These are phyloP conservation scores for Oryza meyeriana DNA, from an alignment of 176 grass and related monocot genomes.

Conservation along the genomic window DNA sequence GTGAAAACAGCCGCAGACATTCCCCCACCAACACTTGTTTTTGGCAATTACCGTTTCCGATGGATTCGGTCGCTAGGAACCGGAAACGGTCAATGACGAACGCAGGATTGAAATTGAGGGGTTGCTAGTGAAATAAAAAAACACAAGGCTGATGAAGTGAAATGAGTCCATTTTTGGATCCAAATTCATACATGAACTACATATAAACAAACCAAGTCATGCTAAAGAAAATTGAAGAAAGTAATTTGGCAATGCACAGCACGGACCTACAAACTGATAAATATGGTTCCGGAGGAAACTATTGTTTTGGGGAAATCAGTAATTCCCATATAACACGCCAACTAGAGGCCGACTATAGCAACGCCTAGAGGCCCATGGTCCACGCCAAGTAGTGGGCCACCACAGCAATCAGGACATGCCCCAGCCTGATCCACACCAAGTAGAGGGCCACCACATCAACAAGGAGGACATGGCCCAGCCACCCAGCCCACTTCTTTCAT, in stretches of 20 bases:
- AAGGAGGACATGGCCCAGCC: too few relatives aligned
- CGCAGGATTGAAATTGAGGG: too few relatives aligned
- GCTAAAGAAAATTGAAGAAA: too few relatives aligned
- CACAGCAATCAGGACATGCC: background rate
- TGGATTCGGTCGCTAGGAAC: background rate
- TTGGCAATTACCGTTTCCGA: background rate
- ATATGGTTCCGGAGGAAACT: background rate
- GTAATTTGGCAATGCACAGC: too few relatives aligned
- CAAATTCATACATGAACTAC: too few relatives aligned
- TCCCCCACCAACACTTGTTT: background rate
- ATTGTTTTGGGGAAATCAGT: background rate
- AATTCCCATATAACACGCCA: too few relatives aligned
- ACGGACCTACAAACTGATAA: too few relatives aligned
- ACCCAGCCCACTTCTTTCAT: background rate
- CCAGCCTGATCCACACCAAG: background rate
- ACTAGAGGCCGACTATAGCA: too few relatives aligned
- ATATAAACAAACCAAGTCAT: too few relatives aligned
- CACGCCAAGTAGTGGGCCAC: background rate
- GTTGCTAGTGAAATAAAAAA: too few relatives aligned
- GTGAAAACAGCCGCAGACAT: background rate
- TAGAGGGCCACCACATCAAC: background rate
- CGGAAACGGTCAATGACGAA: background rate
- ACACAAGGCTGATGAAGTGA: too few relatives aligned
- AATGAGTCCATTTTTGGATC: too few relatives aligned
- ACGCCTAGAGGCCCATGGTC: background rate